Conservation (phyloP, 1,284 basidiomycete genomes). For the Marasmius tenuissimus region DNA sequence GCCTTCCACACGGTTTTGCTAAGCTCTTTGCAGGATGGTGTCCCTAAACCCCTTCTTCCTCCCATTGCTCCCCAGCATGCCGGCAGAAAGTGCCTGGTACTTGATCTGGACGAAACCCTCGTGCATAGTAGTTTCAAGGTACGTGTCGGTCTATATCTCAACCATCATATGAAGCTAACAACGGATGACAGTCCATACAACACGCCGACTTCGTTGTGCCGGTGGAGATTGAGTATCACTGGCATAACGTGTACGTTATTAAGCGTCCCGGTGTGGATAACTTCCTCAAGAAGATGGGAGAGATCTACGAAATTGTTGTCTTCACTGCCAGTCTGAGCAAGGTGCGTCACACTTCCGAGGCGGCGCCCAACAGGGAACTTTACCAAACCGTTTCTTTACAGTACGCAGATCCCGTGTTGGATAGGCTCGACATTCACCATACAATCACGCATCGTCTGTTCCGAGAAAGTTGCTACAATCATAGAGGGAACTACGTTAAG, state of each 20-base stretch:
- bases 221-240: constrained; percentile 97
- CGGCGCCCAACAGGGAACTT: constrained; percentile 7
- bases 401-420: constrained; percentile 98
- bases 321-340: constrained; percentile 98
- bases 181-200: constrained; percentile 74
- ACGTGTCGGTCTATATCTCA: constrained; percentile 13
- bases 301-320: constrained; percentile 97
- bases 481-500: constrained; percentile 99
- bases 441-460: constrained; percentile 96
- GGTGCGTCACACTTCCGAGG: constrained; percentile 38
- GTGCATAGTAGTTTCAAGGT: constrained; percentile 87
- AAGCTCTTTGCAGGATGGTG: constrained; percentile 62
- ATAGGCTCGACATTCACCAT: constrained; percentile 91
- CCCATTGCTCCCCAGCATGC: constrained; percentile 62
- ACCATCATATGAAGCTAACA: not conserved
- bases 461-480: constrained; percentile 98
- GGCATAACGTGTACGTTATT: constrained; percentile 99
- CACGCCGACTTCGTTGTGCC: constrained; percentile 98
- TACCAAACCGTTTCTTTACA: constrained; percentile 30
- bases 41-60: constrained; percentile 78
- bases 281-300: constrained; percentile 96
- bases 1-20: not conserved
- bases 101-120: constrained; percentile 89
- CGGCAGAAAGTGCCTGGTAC: constrained; percentile 83
- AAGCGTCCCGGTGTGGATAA: constrained; percentile 98